Base-by-base conservation (phyloP, 331 rosid genomes). In the Stylosanthes scabra region DNA sequence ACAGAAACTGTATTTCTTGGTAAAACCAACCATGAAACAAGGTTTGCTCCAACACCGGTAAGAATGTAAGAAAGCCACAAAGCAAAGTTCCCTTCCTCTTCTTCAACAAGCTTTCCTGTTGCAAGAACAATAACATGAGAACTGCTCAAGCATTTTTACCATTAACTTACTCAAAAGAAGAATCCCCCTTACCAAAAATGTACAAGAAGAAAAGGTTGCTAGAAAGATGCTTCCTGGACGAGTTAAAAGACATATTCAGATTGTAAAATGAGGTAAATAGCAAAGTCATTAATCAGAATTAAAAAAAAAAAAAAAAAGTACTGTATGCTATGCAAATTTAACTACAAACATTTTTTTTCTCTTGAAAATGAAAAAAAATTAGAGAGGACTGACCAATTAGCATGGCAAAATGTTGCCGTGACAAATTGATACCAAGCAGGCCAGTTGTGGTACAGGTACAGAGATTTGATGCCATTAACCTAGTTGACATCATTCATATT, bases 151-250 rank as follows among this genome's bases (percentile, higher is more conserved):
- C 74, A 61, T 40, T 51, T 34, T 7, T 15, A 51, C 55, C 64
- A 69, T 62, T 82, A 66, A 68, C 47, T 65, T 16, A 27, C 58
- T 39, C 57, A 68, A 68, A 75, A 57, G 66, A 72, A 63, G 68
- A 77, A 11, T 9, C 80, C 54, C 6, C 75, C 97, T 88, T 82
- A 95, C 97, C 97, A 82, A 95, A 95, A 63, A 90, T 95, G 67
- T 95, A 95, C 82, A 95, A 75, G 90, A 95, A 95, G 87, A 95
- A 95, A 70, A 95, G 96, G 85, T 91, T 95, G 96, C 99, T 92
- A 14, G 97, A 95, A 62, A 92, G 97, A 84, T 95, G 99, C 46
- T 87, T 91, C 97, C 99, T 95, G 96, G 41, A 78, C 72, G 83
- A 69, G 49, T 76, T 25, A 72, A 77, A 77, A 29, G 60, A 31